Evolutionary conservation across 139 green algal species (phyloP), one percentile per base, ranked within the genome.

Genomic region (Diplosphaera chodatii): DNA sequence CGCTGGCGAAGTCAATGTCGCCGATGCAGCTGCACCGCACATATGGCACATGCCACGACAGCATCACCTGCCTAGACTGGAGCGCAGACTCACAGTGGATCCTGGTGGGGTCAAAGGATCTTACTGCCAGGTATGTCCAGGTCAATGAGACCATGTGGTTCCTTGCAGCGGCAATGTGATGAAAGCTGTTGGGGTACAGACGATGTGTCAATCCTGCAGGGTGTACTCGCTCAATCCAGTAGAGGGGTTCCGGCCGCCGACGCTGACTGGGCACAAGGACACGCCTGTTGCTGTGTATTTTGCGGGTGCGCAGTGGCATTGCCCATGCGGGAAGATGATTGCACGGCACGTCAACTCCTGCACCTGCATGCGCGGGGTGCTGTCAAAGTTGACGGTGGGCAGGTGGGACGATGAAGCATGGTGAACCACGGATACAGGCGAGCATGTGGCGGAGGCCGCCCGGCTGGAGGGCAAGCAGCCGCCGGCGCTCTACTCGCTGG

Each of bases 31-130:
- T 98, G 67, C 86, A 96, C 81, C 83, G 92, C 75, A 94, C 89
- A 10, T 97, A 94, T 66, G 89, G 89, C 31, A 84, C 91, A 48
- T 92, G 82, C 72, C 83, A 95, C 74, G 83, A 83, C 13, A 84
- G 92, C 69, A 87, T 99, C 55, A 88, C 91, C n/a, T 79, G 82
- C 64, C 55, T 99, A 16, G 91, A 92, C 71, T 99, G 95, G 95
- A 87, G 66, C 20, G 56, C 73, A 13, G 87, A 96, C 83, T 80
- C 65, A 0, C 65, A 71, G 18, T 97, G 90, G 84, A 72, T 98
- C 27, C 84, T 85, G 5, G 91, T 84, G 1, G 92, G 80, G 5
- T 88, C 77, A 55, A 96, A 96, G 67, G 93, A 98, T 76, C 77
- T 96, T 0, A 86, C 87, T 66, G 81, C 70, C 20, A 80, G 78